Conservation (phyloP, 78 protist species). For the Dictyostelium brefeldianum region DNA sequence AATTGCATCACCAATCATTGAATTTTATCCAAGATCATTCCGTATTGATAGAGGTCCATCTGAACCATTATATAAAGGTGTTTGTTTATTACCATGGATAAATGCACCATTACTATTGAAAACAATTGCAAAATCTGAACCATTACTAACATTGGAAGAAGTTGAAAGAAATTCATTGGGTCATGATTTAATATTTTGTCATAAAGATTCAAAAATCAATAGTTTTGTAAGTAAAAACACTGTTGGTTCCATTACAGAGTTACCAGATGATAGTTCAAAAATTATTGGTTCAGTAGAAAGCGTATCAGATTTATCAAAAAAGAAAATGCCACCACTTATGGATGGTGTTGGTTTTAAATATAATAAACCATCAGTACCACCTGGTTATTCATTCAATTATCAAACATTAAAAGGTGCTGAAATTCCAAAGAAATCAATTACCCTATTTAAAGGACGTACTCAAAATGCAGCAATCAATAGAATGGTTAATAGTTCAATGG, state of each 20-base stretch:
- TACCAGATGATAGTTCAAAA: neutral
- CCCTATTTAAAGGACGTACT: neutral
- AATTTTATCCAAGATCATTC: slow-evolving; percentile 96
- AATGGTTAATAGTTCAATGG: slow-evolving; percentile 39
- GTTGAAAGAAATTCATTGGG: slow-evolving; percentile 56
- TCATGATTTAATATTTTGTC: slow-evolving; percentile 22
- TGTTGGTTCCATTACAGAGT: neutral
- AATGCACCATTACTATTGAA: slow-evolving; percentile 87
- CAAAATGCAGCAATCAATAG: slow-evolving; percentile 74
- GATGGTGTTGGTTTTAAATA: slow-evolving; percentile 9
- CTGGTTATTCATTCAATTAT: slow-evolving; percentile 25
- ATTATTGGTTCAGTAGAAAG: neutral
- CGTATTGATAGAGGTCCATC: slow-evolving; percentile 44
- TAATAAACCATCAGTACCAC: slow-evolving; percentile 24
- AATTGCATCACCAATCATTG: slow-evolving; percentile 87
- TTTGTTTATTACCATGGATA: slow-evolving; percentile 97
- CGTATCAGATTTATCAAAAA: neutral
- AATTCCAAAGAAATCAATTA: slow-evolving; percentile 4
- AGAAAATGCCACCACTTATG: slow-evolving; percentile 27
- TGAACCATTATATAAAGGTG: slow-evolving; percentile 88
- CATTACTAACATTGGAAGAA: slow-evolving; percentile 58
- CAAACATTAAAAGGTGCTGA: slow-evolving; percentile 4
- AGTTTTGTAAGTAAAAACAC: neutral
- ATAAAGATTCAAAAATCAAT: neutral
- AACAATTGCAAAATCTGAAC: slow-evolving; percentile 26